Evolutionary conservation across 2,329 filamentous ascomycete species (phyloP).

Genomic region (Fusarium pininemorale): DNA sequence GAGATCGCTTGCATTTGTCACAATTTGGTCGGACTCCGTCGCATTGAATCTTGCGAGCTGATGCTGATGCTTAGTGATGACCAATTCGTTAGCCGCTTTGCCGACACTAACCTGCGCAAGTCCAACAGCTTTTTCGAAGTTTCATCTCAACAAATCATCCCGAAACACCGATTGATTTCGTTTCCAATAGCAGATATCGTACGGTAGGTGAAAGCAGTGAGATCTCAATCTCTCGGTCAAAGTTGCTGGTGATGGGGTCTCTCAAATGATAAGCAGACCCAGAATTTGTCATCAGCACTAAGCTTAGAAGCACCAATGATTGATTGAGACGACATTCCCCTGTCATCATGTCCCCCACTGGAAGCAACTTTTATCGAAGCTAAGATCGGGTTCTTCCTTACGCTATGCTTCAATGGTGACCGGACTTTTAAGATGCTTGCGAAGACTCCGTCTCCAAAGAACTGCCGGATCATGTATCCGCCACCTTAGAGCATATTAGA

Average conservation of each 20-base stretch:
- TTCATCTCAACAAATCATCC: background rate
- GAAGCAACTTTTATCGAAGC: constrained; percentile 27
- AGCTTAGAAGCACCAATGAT: background rate
- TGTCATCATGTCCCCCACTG: constrained; percentile 6
- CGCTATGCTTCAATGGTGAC: background rate
- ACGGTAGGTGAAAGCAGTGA: background rate
- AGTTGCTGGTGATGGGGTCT: constrained; percentile 7
- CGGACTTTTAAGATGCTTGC: background rate
- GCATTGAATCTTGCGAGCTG: constrained; percentile 35
- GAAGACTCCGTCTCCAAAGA: background rate
- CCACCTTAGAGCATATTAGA: background rate
- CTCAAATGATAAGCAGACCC: background rate
- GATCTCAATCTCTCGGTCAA: background rate
- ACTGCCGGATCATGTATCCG: background rate
- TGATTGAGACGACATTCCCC: background rate
- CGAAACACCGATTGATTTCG: background rate
- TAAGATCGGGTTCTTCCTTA: background rate
- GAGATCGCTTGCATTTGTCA: constrained; percentile 6
- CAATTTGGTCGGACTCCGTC: constrained; percentile 23
- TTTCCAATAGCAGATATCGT: no score
- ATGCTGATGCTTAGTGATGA: background rate
- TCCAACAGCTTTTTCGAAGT: constrained; percentile 31
- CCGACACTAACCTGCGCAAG: constrained; percentile 24
- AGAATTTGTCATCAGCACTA: constrained; percentile 1
- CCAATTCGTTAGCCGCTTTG: background rate